phyloP scores from a whole-genome alignment of 1,139 yeast species.

The Komagataea norvegica region DNA sequence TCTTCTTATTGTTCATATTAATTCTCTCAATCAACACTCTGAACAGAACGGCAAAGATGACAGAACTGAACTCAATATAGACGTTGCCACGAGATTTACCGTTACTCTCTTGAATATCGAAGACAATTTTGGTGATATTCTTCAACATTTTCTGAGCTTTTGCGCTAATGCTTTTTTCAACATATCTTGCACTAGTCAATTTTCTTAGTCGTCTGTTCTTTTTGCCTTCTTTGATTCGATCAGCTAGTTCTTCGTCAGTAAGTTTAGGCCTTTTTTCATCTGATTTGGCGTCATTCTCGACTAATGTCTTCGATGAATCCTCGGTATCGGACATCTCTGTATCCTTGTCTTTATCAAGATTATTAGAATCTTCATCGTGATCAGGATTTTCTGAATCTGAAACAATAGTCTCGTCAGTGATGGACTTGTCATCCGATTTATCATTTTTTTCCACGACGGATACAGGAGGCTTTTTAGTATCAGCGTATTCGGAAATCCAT shows the following conservation, averaged over 20 bases:
- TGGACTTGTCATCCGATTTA: conserved; percentile 21
- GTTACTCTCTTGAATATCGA: conserved; percentile 18
- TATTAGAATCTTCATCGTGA: conserved; percentile 12
- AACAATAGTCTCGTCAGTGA: conserved; percentile 19
- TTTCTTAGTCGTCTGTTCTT: conserved; percentile 1
- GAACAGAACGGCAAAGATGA: conserved; percentile 14
- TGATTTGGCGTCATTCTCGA: background rate
- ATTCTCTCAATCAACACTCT: conserved; percentile 15
- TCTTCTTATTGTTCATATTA: conserved; percentile 11
- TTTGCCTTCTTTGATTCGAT: conserved; percentile 16
- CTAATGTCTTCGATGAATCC: background rate
- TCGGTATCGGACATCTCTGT: conserved; percentile 9
- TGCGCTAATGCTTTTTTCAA: conserved; percentile 5
- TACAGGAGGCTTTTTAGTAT: background rate
- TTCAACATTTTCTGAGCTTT: conserved; percentile 10
- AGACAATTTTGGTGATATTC: conserved; percentile 9
- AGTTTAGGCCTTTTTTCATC: background rate
- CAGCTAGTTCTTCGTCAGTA: background rate
- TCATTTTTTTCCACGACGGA: background rate
- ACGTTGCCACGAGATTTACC: conserved; percentile 19
- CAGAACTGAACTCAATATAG: conserved; percentile 14
- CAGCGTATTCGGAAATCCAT: conserved; percentile 12
- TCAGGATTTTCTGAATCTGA: conserved; percentile 7
- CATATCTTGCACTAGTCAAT: conserved; percentile 4
- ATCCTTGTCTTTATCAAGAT: conserved; percentile 28